Base-by-base conservation (phyloP, 2,329 filamentous ascomycete species). In the Fusarium multiceps region DNA sequence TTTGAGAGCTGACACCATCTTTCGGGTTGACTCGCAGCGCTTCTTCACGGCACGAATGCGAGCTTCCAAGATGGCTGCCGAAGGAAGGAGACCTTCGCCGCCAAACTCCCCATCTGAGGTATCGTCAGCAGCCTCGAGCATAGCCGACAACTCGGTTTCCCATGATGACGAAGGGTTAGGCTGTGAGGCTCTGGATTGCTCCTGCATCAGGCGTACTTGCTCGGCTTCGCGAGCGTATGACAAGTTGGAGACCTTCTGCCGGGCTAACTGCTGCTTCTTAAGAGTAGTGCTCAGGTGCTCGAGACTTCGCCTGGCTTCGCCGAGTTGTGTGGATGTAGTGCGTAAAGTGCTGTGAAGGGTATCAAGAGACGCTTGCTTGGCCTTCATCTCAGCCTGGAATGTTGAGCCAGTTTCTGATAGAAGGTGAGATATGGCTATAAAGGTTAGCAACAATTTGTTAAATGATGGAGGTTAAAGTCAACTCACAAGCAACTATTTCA, bases 351-450 rank as follows among this genome's bases (percentile, higher is more conserved):
- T 84, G 79, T 98, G 95, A 37, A 97, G 89, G 18, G 89, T 86
- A 76, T 98, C 94, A 56, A 98, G 91, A 30, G 90, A 87, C 51
- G 91, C 86, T 81, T 98, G 94, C 78, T 97, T 97, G 46, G 91
- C 86, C 73, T 91, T 92, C 68, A 97, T 89, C 78, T 95, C 93
- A 50, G 89, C 85, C 59, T 93, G 91, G 77, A 98, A 95, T 46
- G 93, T 89, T 45, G 89, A 86, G 51, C 94, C 90, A 7, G 94
- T 92, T 72, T 94, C 90, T 45, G 89, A 89, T 23, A 99, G 86
- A 50, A 97, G 89, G 70, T 93, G 90, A 45, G 92, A 93, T 74
- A 98, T 94, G 51, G 94, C 92, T 90, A 25, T 34, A 23, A 16
- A 12, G 55, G 55, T 45, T 25, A 56, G 48, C 21, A 30, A 45